A percentile compares a stretch with the other conserved stretches of the same genome.
Evolutionary conservation across 108 stramenopile genomes (phyloP).

Genomic region (Skeletonema tropicum): DNA sequence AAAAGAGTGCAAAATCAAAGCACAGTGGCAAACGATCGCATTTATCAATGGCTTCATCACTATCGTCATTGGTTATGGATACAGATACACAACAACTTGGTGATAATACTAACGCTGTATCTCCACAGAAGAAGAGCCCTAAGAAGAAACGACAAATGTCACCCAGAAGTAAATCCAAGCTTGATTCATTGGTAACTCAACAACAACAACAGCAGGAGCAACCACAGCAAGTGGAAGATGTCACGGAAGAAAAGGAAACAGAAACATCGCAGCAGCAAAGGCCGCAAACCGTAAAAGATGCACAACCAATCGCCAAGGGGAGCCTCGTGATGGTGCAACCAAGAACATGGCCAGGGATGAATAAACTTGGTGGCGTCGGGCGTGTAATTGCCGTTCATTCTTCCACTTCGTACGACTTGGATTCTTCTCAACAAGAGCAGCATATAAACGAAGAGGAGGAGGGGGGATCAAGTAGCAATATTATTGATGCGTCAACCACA

Average conservation of each 20-base stretch:
- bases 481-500: slow-evolving; percentile 4
- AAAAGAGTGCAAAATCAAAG: neutral
- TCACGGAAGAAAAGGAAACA: neutral
- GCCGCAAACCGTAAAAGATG: neutral
- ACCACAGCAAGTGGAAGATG: neutral
- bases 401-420: slow-evolving; percentile 4
- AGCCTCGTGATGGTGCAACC: neutral
- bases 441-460: neutral
- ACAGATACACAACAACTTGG: neutral
- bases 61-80: neutral
- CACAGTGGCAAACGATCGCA: neutral
- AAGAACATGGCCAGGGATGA: slow-evolving; percentile 7
- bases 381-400: slow-evolving; percentile 4
- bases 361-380: slow-evolving; percentile 9
- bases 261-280: neutral
- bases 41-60: neutral
- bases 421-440: neutral
- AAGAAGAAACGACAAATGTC: slow-evolving; percentile 19
- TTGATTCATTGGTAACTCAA: slow-evolving; percentile 6
- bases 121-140: slow-evolving; percentile 1
- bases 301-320: neutral
- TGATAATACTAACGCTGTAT: neutral
- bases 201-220: neutral
- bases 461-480: neutral
- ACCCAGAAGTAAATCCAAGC: slow-evolving; percentile 13